Evolutionary conservation across 164 flowering plant species (phyloP).

Genomic region (Sedum album): DNA sequence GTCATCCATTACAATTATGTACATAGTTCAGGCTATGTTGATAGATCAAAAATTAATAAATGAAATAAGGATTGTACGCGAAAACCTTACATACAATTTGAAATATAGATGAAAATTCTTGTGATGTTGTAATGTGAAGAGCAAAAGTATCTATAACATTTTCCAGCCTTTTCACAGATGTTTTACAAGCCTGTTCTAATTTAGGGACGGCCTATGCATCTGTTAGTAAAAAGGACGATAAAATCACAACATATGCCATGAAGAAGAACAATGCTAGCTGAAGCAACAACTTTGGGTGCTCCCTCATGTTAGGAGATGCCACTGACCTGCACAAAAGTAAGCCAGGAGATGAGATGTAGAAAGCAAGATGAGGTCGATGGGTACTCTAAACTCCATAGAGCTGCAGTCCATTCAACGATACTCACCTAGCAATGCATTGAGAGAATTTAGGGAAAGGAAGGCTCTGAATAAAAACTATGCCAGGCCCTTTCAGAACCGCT

Average conservation of each 20-base stretch:
- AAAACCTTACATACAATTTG: background rate
- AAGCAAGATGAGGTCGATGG: background rate
- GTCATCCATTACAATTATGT: no score
- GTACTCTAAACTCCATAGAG: background rate
- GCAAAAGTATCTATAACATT: background rate
- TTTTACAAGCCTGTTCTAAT: background rate
- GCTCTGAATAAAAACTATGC: conserved; percentile 84
- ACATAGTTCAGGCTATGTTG: no score
- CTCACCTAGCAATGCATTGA: conserved; percentile 70
- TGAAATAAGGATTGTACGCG: background rate
- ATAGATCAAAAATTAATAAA: no score
- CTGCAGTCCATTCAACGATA: background rate
- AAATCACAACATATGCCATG: conserved; percentile 81
- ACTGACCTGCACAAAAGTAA: conserved; percentile 60
- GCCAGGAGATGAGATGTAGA: background rate
- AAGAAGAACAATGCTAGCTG: conserved; percentile 85
- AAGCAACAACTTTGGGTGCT: conserved; percentile 85
- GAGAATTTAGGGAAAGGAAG: conserved; percentile 74
- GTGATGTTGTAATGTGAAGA: background rate
- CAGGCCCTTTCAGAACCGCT: conserved; percentile 76
- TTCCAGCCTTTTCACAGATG: background rate
- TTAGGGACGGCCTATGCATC: conserved; percentile 29
- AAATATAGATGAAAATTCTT: background rate
- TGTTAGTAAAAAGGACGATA: conserved; percentile 86
- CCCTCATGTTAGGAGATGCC: conserved; percentile 92